Percentiles rank a stretch among this genome's conserved stretches.
Conservation (phyloP, 257 asterid genomes). For the Coffea eugenioides region DNA sequence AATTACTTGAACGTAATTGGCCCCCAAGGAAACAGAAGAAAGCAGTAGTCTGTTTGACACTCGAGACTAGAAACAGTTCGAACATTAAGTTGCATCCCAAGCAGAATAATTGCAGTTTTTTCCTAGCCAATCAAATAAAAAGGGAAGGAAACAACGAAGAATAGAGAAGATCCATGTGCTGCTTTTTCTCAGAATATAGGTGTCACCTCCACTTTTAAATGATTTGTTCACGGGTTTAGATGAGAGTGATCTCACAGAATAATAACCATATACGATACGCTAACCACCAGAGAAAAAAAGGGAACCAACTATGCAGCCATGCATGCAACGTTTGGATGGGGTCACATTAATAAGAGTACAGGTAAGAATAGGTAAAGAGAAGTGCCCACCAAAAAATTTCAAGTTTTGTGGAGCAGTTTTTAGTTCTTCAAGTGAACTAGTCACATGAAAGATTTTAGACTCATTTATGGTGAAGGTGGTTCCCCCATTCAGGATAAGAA, state of each 20-base stretch:
- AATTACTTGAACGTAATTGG: background rate
- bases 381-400: background rate
- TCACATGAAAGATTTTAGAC: constrained; percentile 3
- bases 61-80: background rate
- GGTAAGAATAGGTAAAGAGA: background rate
- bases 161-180: background rate
- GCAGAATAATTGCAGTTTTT: background rate
- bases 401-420: background rate
- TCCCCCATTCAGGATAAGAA: background rate
- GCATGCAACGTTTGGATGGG: background rate
- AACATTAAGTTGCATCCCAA: background rate
- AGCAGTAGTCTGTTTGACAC: background rate
- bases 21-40: background rate
- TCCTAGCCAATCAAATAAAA: background rate
- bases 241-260: background rate
- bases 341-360: background rate
- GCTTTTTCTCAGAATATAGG: background rate
- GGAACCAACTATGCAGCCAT: background rate
- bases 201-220: background rate
- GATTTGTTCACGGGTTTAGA: background rate
- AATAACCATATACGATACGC: background rate
- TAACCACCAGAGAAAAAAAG: background rate
- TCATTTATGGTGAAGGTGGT: constrained; percentile 5
- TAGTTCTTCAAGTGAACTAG: background rate
- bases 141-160: background rate